These are phyloP conservation scores for Melastoma candidum DNA, from an alignment of 441 rosid species.

Conservation along the genomic window DNA sequence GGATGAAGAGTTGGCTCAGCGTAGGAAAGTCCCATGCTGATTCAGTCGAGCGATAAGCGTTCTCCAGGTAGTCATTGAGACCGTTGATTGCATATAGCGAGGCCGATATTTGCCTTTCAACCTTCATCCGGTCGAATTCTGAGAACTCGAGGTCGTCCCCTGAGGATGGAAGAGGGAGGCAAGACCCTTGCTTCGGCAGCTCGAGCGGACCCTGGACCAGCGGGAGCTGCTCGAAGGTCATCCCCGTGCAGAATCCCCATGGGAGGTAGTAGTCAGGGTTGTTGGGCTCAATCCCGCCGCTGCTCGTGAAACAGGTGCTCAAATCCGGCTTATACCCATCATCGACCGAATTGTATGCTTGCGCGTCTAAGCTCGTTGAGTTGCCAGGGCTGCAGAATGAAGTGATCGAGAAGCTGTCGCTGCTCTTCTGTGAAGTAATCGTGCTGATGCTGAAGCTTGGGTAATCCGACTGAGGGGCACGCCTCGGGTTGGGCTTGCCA, in stretches of 20 bases:
- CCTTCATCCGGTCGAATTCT: conserved; percentile 33
- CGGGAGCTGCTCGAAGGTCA: conserved; percentile 27
- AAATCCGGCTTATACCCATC: conserved; percentile 45
- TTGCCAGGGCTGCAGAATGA: neutral
- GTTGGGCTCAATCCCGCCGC: conserved; percentile 7
- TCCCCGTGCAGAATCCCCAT: conserved; percentile 33
- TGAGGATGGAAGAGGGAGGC: neutral
- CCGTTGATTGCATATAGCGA: conserved; percentile 52
- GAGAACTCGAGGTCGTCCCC: conserved; percentile 21
- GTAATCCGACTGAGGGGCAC: conserved; percentile 15
- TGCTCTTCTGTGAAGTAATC: neutral
- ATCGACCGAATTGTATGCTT: conserved; percentile 19
- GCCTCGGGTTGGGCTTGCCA: conserved; percentile 5
- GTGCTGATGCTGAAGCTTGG: conserved; percentile 8
- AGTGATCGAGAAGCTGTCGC: neutral
- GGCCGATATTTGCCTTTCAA: conserved; percentile 61
- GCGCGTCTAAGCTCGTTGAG: conserved; percentile 4
- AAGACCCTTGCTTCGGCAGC: conserved; percentile 17
- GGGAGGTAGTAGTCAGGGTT: conserved; percentile 26
- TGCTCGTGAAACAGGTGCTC: conserved; percentile 21
- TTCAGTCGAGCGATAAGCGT: conserved; percentile 30
- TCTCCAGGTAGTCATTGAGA: conserved; percentile 35
- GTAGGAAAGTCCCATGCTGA: conserved; percentile 55
- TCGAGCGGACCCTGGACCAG: conserved; percentile 24
- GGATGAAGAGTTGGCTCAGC: conserved; percentile 31